Base-by-base conservation (phyloP, 495 filamentous ascomycete genomes). In the Lophium mytilinum region DNA sequence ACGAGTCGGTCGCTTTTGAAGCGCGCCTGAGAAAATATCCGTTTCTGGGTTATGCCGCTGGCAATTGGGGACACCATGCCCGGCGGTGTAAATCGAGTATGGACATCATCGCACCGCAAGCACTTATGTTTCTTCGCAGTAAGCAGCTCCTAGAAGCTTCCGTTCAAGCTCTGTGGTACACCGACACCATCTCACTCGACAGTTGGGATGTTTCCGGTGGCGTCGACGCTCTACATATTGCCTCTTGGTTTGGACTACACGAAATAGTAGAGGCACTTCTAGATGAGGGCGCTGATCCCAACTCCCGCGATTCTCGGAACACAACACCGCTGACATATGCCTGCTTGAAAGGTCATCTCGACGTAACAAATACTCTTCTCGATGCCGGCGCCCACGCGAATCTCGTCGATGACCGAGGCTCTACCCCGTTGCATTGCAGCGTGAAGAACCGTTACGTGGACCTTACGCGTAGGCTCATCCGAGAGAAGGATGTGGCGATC, bases 161-260 rank as follows among this genome's bases (percentile, higher is more conserved):
- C 3, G 45, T 56, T 3, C 54, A 56, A 37, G 46, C 46, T 8
- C 8, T 56, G 42, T 56, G 42, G 42, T 56, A 56, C 34, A 39
- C 54, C 9, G 54, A 56, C 21, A 56, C 33, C 12, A 37, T 18
- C n/a, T 50, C 54, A 12, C 14, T 19, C 9, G 12, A 56, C 34
- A 56, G 54, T 37, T 56, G 54, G 54, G 54, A 56, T 40, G 54
- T 56, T 11, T 42, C 54, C 12, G 54, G 35, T 37, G 54, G 46
- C 14, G 43, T 56, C 9, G 54, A 56, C 14, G 6, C 54, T 37
- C 46, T 56, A 9, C 54, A 56, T 17, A 7, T 56, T 10, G 43
- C 45, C 6, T 14, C 54, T 2, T 56, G 12, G 6, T 56, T 56
- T 50, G 54, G 54, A 3, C 36, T 56, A 7, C 12, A 49, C 15